Percentiles rank a stretch among this genome's conserved stretches.
phyloP scores from a whole-genome alignment of 441 rosid species.

The Pelargonium australe region DNA sequence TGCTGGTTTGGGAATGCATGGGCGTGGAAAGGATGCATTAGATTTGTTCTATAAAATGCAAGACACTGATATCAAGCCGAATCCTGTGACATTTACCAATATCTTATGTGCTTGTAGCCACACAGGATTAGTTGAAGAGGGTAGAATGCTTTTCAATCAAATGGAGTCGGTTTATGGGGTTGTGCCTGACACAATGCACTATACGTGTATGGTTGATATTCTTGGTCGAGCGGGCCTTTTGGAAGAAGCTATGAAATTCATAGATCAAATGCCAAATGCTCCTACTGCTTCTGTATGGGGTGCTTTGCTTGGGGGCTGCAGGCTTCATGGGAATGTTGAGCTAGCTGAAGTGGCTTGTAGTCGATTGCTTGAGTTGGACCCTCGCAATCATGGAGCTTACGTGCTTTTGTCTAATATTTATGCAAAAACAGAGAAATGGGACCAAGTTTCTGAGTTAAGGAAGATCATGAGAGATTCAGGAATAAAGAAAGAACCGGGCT shows the following conservation, averaged over 20 bases:
- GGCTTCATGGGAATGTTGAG: slow-evolving; percentile 52
- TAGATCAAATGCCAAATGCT: slow-evolving; percentile 47
- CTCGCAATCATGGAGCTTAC: slow-evolving; percentile 53
- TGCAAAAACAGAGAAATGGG: slow-evolving; percentile 60
- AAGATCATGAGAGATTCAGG: slow-evolving; percentile 59
- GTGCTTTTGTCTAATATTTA: slow-evolving; percentile 62
- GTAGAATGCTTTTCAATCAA: slow-evolving; percentile 39
- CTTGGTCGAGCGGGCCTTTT: slow-evolving; percentile 66
- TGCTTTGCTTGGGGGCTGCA: slow-evolving; percentile 68
- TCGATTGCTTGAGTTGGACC: slow-evolving; percentile 55
- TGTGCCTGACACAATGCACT: slow-evolving; percentile 51
- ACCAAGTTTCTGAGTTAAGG: slow-evolving; percentile 45
- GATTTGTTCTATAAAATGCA: slow-evolving; percentile 53
- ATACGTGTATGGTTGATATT: slow-evolving; percentile 60
- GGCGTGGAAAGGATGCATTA: slow-evolving; percentile 47
- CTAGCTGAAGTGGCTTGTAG: slow-evolving; percentile 58
- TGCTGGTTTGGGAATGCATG: slow-evolving; percentile 70
- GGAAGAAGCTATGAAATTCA: slow-evolving; percentile 52
- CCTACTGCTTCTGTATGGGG: slow-evolving; percentile 65
- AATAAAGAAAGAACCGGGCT: slow-evolving; percentile 59
- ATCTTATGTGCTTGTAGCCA: slow-evolving; percentile 71
- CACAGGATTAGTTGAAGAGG: slow-evolving; percentile 54
- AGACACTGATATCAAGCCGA: slow-evolving; percentile 50
- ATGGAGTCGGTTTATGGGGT: slow-evolving; percentile 49
- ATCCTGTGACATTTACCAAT: slow-evolving; percentile 57